phyloP scores from a whole-genome alignment of 176 grass and related monocot genomes.

The Ensete ventricosum region DNA sequence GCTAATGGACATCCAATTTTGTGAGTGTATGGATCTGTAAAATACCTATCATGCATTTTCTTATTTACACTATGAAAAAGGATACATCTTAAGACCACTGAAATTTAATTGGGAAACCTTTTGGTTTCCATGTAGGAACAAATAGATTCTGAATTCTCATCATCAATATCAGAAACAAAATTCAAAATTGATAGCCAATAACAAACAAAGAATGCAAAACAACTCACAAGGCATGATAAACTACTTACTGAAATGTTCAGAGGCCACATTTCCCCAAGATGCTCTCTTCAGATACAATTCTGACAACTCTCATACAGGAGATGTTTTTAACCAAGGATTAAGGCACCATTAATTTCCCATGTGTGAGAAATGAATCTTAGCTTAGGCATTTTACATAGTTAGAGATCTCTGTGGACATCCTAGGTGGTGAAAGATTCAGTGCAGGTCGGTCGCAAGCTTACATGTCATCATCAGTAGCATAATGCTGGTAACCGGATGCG shows the following conservation, averaged over 20 bases:
- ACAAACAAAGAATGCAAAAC: too few relatives aligned
- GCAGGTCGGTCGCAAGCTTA: not conserved
- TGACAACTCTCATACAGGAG: not conserved
- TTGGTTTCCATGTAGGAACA: too few relatives aligned
- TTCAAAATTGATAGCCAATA: too few relatives aligned
- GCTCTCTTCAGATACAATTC: not conserved
- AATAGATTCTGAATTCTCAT: too few relatives aligned
- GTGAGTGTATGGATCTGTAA: too few relatives aligned
- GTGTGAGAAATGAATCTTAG: not conserved
- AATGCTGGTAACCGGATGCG: not conserved
- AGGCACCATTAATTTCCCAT: not conserved
- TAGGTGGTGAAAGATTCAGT: not conserved
- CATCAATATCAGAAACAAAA: too few relatives aligned
- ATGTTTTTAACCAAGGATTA: not conserved
- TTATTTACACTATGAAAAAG: too few relatives aligned
- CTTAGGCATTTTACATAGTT: not conserved
- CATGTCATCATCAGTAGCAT: conserved; percentile 8
- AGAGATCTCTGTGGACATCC: not conserved
- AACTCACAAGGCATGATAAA: too few relatives aligned
- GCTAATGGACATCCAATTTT: too few relatives aligned
- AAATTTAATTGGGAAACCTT: too few relatives aligned
- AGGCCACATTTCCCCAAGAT: not conserved
- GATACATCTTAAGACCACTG: too few relatives aligned
- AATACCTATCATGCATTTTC: too few relatives aligned
- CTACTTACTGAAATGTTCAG: not conserved